These are phyloP conservation scores for Cyclocybe cylindracea DNA, from an alignment of 768 basidiomycete genomes.

Conservation along the genomic window DNA sequence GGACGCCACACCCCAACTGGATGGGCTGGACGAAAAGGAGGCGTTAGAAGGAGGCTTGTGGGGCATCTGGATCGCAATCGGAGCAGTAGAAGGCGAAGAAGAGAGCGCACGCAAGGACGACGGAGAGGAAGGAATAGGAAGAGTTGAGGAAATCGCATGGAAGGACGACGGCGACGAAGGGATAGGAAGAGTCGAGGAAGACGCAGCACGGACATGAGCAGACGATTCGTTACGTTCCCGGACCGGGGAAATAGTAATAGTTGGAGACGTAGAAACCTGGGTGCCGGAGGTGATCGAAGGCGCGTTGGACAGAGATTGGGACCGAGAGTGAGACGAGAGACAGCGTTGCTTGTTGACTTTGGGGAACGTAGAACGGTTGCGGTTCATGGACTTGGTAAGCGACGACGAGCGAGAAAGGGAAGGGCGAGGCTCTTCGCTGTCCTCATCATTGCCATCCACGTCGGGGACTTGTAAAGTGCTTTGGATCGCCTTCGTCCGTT, in stretches of 20 bases:
- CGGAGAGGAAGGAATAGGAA: not conserved
- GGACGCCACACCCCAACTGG: conserved; percentile 1
- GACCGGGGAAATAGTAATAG: conserved; percentile 14
- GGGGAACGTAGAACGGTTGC: conserved; percentile 12
- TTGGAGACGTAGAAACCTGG: conserved; percentile 11
- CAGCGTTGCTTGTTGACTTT: conserved; percentile 10
- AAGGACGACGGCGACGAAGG: not conserved
- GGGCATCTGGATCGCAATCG: conserved; percentile 14
- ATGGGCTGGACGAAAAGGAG: conserved; percentile 20
- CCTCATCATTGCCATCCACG: conserved; percentile 10
- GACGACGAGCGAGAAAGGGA: conserved; percentile 9
- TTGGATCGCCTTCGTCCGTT: conserved; percentile 22
- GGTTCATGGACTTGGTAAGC: conserved; percentile 5
- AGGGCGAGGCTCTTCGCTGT: conserved; percentile 6
- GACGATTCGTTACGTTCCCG: conserved; percentile 1
- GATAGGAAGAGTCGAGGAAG: conserved; percentile 5
- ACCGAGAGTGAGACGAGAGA: conserved; percentile 10
- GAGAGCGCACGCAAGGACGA: not conserved
- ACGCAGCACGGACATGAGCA: conserved; percentile 10
- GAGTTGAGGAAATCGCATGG: conserved; percentile 5
- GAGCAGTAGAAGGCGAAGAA: conserved; percentile 12
- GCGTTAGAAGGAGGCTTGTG: conserved; percentile 8
- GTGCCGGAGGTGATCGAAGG: conserved; percentile 1
- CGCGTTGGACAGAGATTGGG: not conserved
- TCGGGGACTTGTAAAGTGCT: conserved; percentile 10